Percentiles rank a stretch among this genome's conserved stretches.
phyloP scores from a whole-genome alignment of 768 basidiomycete genomes.

The Rhizopogon vinicolor region DNA sequence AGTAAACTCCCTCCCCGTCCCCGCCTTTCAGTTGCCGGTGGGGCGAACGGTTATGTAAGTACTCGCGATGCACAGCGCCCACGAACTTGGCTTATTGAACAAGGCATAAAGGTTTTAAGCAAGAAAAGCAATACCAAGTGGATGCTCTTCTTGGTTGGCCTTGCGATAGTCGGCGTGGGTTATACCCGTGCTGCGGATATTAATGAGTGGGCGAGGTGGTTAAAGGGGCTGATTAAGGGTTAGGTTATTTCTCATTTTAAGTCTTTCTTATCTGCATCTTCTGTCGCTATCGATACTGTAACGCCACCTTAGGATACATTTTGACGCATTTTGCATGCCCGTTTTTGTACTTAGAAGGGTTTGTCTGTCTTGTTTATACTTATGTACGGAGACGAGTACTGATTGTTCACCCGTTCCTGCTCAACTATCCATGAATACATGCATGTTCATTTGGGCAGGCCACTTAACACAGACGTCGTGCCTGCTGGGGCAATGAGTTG shows the following conservation, averaged over 20 bases:
- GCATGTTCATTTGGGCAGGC: too few species aligned
- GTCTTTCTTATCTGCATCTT: not conserved
- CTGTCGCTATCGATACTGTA: too few species aligned
- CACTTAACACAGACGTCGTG: too few species aligned
- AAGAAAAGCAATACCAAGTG: not conserved
- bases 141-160: conserved; percentile 1
- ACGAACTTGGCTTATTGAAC: conserved; percentile 10
- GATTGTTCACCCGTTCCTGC: too few species aligned
- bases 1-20: conserved; percentile 19
- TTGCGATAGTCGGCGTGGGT: conserved; percentile 6
- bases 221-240: conserved; percentile 1
- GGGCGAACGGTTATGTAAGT: conserved; percentile 7
- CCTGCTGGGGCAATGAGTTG: too few species aligned
- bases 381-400: too few species aligned
- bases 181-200: conserved; percentile 1
- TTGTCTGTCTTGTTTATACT: too few species aligned
- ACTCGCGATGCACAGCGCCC: not conserved
- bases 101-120: conserved; percentile 4
- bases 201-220: not conserved
- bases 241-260: not conserved
- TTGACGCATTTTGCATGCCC: too few species aligned
- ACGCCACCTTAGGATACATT: too few species aligned
- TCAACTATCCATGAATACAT: too few species aligned
- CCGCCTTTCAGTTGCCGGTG: not conserved
- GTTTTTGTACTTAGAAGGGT: too few species aligned